Conservation (phyloP, 2,329 filamentous ascomycete genomes). For the Colletotrichum gigasporum region DNA sequence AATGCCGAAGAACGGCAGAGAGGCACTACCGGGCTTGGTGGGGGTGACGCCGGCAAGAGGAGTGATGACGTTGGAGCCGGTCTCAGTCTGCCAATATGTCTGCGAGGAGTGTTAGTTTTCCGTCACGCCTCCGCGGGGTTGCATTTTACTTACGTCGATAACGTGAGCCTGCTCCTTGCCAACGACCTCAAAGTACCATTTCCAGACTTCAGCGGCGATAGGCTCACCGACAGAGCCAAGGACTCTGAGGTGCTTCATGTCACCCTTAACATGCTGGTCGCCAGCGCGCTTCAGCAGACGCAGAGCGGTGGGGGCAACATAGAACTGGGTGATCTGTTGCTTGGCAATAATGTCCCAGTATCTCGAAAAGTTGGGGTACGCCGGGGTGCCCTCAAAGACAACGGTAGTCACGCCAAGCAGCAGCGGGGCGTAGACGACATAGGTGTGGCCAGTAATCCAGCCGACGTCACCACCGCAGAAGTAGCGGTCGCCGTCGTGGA, state of each 20-base stretch:
- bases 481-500: constrained; percentile 91
- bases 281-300: constrained; percentile 94
- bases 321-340: constrained; percentile 96
- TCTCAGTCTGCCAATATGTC: constrained; percentile 99
- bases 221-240: constrained; percentile 96
- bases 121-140: no score
- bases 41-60: constrained; percentile 93
- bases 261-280: constrained; percentile 87
- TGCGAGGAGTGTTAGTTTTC: constrained; percentile 46
- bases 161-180: constrained; percentile 94
- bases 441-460: constrained; percentile 99
- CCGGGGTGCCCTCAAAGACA: constrained; percentile 97
- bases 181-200: constrained; percentile 97
- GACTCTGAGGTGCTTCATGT: constrained; percentile 90
- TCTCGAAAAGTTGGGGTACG: constrained; percentile 96
- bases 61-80: constrained; percentile 94
- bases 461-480: constrained; percentile 99
- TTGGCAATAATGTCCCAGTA: constrained; percentile 99
- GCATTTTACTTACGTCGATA: constrained; percentile 82
- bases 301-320: constrained; percentile 94
- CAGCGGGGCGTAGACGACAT: constrained; percentile 95
- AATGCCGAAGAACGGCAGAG: constrained; percentile 97
- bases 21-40: constrained; percentile 96
- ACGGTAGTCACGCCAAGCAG: constrained; percentile 93
- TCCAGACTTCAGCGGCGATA: constrained; percentile 98